Evolutionary conservation across 768 basidiomycete genomes (phyloP).

Genomic region (Podaxis sp.): DNA sequence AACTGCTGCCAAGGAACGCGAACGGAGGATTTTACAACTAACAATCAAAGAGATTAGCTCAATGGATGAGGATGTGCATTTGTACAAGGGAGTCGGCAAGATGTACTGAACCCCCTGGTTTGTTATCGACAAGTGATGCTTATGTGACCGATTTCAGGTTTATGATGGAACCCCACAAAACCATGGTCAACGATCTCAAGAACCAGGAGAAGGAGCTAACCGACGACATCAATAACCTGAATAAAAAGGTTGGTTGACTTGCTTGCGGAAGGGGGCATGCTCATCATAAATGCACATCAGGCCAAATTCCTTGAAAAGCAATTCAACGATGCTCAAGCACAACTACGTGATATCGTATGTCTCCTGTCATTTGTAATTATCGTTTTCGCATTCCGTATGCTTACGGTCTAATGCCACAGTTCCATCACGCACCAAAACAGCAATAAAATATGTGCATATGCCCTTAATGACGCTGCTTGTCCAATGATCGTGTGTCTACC

Average conservation of each 20-base stretch:
- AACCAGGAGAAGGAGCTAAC: constrained; percentile 75
- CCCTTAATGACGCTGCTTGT: neutral
- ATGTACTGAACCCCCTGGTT: constrained; percentile 53
- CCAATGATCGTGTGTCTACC: neutral
- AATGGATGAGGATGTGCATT: constrained; percentile 67
- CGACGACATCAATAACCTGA: constrained; percentile 77
- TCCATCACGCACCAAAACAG: constrained; percentile 48
- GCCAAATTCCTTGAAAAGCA: constrained; percentile 92
- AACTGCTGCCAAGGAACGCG: constrained; percentile 76
- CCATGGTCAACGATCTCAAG: constrained; percentile 76
- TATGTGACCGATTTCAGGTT: constrained; percentile 53
- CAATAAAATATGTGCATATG: constrained; percentile 15
- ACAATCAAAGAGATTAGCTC: constrained; percentile 79
- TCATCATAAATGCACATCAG: constrained; percentile 29
- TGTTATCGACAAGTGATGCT: constrained; percentile 1
- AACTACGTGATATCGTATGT: constrained; percentile 80
- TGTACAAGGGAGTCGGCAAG: constrained; percentile 96
- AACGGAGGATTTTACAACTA: constrained; percentile 83
- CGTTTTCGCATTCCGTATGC: neutral
- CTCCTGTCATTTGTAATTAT: neutral
- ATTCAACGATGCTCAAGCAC: constrained; percentile 83
- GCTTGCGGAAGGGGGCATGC: neutral
- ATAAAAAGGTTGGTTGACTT: constrained; percentile 67
- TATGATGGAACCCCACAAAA: constrained; percentile 74
- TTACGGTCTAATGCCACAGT: constrained; percentile 31